Base-by-base conservation (phyloP, 129 eudicot species). In the Centella asiatica region DNA sequence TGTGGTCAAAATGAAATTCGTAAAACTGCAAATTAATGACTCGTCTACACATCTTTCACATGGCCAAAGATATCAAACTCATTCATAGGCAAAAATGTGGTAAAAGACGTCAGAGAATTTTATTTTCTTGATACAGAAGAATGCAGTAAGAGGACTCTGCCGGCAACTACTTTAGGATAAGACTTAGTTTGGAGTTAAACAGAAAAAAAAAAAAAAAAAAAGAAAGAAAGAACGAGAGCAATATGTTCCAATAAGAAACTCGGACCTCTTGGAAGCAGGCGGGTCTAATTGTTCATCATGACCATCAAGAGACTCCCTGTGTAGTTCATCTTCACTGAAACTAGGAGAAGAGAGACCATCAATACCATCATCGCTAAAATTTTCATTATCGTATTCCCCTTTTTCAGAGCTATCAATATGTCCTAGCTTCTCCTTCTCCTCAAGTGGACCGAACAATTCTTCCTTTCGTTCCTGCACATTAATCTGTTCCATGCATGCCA, bases 391-490 rank as follows among this genome's bases (percentile, higher is more conserved):
- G 37, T 64, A 65, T 50, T 66, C 33, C 60, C 66, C 64, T 14
- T 56, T 66, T 36, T 65, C 37, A 40, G 66, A 50, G 63, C 52
- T 31, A 9, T 60, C 66, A 20, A 11, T 57, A 33, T 45, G 37
- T 31, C 56, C 54, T 26, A 20, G 45, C 34, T 25, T 50, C 59
- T 53, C 52, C 34, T 25, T 50, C 59, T 53, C 80, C 48, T 71
- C 64, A 24, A 46, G 36, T 8, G 69, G 59, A 62, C 51, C 58
- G 40, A 65, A 64, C 15, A 51, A 49, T 50, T 72, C 66, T 59
- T 77, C 90, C 71, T 37, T 67, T 11, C 65, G 34, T 36, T 84
- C 83, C 72, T 74, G 77, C 64, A 81, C 60, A 58, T 53, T 60
- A 56, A 85, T 72, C 87, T 78, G 70, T 67, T 68, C 45, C 57